phyloP scores from a whole-genome alignment of 306 rosid genomes.

The Neltuma alba region DNA sequence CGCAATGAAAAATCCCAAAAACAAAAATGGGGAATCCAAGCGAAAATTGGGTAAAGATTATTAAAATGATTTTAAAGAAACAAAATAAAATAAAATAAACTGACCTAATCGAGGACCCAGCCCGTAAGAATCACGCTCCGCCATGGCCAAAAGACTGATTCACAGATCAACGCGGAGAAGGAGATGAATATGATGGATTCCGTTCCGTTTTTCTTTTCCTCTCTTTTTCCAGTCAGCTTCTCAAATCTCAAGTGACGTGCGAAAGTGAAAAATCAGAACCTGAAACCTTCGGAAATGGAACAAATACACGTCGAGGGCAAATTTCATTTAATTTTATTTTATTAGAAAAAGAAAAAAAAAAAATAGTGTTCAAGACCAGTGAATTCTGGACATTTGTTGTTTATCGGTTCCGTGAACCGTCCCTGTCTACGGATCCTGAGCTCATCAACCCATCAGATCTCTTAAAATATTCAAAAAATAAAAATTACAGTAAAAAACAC shows the following conservation, averaged over 20 bases:
- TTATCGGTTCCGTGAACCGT: background rate
- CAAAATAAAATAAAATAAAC: constrained; percentile 5
- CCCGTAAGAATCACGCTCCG: constrained; percentile 63
- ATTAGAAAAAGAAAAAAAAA: background rate
- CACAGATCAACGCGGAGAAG: constrained; percentile 30
- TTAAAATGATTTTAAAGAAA: background rate
- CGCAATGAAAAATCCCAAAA: background rate
- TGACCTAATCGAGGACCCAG: constrained; percentile 72
- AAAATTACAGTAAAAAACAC: background rate
- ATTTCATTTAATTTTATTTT: background rate
- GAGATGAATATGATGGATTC: background rate
- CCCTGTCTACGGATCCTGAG: background rate
- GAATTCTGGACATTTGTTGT: background rate
- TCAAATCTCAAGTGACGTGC: constrained; percentile 44
- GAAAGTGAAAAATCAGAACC: background rate
- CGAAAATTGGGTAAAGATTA: background rate
- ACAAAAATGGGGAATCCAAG: constrained; percentile 15
- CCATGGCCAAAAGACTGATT: constrained; percentile 47
- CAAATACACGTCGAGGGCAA: background rate
- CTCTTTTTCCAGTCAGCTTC: constrained; percentile 52
- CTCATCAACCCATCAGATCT: background rate
- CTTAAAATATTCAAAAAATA: background rate
- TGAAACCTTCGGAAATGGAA: background rate
- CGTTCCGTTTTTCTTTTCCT: background rate
- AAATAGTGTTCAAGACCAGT: background rate